A percentile compares a stretch with the other conserved stretches of the same genome.
Conservation (phyloP, 2,329 filamentous ascomycete genomes). For the Nemania abortiva region DNA sequence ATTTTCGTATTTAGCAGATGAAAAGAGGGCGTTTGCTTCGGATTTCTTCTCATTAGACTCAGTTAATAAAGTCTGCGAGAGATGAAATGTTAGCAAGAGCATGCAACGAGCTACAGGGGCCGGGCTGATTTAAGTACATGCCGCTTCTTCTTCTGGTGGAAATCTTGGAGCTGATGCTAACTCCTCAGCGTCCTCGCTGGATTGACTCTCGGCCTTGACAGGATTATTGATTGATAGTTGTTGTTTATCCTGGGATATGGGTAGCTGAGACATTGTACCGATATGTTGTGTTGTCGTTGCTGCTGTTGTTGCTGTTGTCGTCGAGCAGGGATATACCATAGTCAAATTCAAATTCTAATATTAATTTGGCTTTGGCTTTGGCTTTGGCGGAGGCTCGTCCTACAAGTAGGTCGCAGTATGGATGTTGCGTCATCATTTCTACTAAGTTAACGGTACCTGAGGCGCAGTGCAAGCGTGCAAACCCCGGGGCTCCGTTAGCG, state of each 20-base stretch:
- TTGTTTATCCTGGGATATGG: conserved; percentile 33
- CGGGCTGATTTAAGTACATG: conserved; percentile 51
- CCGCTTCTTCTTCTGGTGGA: conserved; percentile 68
- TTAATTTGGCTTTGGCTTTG: not conserved
- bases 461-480: not conserved
- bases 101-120: conserved; percentile 2
- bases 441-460: not conserved
- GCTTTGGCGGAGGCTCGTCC: not conserved
- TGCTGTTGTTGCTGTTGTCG: conserved; percentile 1
- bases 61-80: conserved; percentile 69
- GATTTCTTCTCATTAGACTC: conserved; percentile 80
- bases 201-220: not conserved
- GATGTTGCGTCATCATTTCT: conserved; percentile 17
- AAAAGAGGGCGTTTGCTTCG: conserved; percentile 84
- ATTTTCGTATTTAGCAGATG: conserved; percentile 75
- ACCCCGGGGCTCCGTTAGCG: not conserved
- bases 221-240: conserved; percentile 4
- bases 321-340: not conserved
- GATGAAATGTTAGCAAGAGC: conserved; percentile 16
- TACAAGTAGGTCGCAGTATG: too few relatives aligned
- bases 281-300: not conserved
- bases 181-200: conserved; percentile 45
- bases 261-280: conserved; percentile 35
- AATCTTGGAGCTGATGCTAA: conserved; percentile 56
- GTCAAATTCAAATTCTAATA: not conserved